Evolutionary conservation across 108 stramenopile species (phyloP).

Genomic region (Aurantiochytrium sp.): DNA sequence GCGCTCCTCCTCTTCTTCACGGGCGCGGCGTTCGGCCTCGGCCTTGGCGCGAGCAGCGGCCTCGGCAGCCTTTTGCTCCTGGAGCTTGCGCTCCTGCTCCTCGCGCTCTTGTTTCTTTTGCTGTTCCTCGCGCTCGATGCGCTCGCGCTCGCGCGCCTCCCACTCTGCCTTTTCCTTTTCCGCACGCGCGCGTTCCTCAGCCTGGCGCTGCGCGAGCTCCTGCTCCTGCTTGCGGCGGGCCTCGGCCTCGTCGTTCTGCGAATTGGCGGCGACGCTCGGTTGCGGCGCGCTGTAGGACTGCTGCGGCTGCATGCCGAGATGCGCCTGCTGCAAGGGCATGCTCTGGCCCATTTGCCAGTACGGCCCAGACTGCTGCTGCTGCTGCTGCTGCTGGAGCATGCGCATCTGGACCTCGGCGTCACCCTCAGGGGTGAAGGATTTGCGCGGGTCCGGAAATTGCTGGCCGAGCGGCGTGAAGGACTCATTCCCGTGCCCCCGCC

Average conservation of each 20-base stretch:
- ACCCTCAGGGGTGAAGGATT: slow-evolving; percentile 58
- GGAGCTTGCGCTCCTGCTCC: background rate
- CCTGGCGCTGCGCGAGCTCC: background rate
- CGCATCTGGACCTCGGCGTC: slow-evolving; percentile 27
- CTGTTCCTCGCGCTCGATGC: slow-evolving; percentile 10
- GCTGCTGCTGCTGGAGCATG: slow-evolving; percentile 40
- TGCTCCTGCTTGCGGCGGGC: slow-evolving; percentile 45
- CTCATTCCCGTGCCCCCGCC: slow-evolving; percentile 61
- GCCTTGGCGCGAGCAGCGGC: background rate
- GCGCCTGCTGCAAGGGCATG: slow-evolving; percentile 41
- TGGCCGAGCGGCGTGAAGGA: slow-evolving; percentile 66
- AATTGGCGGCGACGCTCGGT: background rate
- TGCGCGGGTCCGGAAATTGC: slow-evolving; percentile 56
- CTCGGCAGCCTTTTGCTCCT: background rate
- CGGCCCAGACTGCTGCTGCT: slow-evolving; percentile 36
- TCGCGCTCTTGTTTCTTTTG: background rate
- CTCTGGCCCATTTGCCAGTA: slow-evolving; percentile 19
- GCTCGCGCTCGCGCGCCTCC: background rate
- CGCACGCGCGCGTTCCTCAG: background rate
- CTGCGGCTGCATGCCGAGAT: slow-evolving; percentile 32
- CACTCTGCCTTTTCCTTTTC: background rate
- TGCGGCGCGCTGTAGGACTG: slow-evolving; percentile 38
- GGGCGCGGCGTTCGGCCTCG: too few relatives aligned
- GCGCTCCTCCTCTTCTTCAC: background rate
- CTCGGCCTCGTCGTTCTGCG: slow-evolving; percentile 40